Conservation (phyloP, 495 filamentous ascomycete genomes). For the Hyaloscypha finlandica region DNA sequence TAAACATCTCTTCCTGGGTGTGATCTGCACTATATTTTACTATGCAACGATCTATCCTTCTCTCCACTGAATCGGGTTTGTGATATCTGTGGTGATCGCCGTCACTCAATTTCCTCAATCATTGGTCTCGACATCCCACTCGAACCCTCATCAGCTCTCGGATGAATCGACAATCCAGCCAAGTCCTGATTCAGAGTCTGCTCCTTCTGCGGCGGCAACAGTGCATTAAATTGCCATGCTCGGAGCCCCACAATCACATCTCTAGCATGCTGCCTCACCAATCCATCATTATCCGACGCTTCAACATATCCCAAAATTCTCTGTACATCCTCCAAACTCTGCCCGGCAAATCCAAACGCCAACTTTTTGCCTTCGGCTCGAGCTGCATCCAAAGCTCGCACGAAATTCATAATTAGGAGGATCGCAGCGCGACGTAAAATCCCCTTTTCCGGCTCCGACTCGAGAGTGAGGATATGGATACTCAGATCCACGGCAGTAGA, state of each 20-base stretch:
- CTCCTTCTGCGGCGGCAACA: constrained; percentile 35
- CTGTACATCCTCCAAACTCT: constrained; percentile 62
- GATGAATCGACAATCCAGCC: constrained; percentile 45
- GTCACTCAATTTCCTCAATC: constrained; percentile 31
- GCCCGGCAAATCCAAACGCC: constrained; percentile 63
- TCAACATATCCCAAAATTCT: constrained; percentile 66
- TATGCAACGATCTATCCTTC: background rate
- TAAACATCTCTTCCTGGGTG: too few relatives aligned
- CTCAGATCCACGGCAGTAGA: constrained; percentile 66
- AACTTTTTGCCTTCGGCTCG: constrained; percentile 51
- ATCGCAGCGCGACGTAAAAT: constrained; percentile 76
- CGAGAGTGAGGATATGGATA: constrained; percentile 65
- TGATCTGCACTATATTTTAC: too few relatives aligned
- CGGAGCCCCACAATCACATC: constrained; percentile 72
- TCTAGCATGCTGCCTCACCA: constrained; percentile 71
- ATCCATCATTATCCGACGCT: constrained; percentile 67
- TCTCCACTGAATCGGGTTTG: background rate
- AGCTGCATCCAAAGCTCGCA: constrained; percentile 63
- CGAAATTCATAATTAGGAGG: constrained; percentile 64
- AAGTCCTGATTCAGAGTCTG: constrained; percentile 40
- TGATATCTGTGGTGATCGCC: background rate
- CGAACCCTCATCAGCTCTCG: background rate
- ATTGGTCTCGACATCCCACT: constrained; percentile 14
- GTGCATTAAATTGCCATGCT: constrained; percentile 61
- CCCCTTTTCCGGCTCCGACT: constrained; percentile 61